phyloP scores from a whole-genome alignment of 192 early-diverging fungal species.

The Podila horticola region DNA sequence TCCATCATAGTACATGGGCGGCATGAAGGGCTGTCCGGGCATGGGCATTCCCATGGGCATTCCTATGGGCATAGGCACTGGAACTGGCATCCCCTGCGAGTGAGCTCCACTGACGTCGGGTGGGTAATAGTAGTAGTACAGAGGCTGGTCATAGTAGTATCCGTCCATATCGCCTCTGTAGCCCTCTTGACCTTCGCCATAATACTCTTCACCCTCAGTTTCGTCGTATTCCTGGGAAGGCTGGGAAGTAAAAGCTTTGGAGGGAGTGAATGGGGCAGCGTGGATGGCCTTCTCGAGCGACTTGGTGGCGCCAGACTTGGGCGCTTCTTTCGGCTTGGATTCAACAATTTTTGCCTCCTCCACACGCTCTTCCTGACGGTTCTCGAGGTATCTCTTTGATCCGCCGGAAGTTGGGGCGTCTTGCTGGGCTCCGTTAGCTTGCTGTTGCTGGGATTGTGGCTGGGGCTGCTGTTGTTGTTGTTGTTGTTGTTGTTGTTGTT shows the following conservation, averaged over 20 bases:
- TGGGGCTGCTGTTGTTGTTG: neutral
- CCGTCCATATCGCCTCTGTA: constrained; percentile 12
- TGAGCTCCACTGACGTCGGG: constrained; percentile 1
- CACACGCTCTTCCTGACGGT: neutral
- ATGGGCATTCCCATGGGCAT: constrained; percentile 29
- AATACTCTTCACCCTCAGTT: constrained; percentile 26
- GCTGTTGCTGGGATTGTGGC: neutral
- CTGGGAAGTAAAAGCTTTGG: constrained; percentile 4
- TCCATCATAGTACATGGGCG: constrained; percentile 6
- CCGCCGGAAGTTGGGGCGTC: neutral
- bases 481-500: constrained; percentile 1
- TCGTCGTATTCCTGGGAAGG: neutral
- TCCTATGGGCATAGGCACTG: constrained; percentile 31
- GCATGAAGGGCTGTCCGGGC: constrained; percentile 25
- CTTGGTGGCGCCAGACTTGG: constrained; percentile 7
- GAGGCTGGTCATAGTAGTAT: constrained; percentile 47
- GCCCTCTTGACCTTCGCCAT: constrained; percentile 3
- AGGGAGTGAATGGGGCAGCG: constrained; percentile 43
- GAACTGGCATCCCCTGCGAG: constrained; percentile 20
- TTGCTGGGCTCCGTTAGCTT: neutral
- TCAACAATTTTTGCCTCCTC: neutral
- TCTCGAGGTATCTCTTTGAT: constrained; percentile 9
- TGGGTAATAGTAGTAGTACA: constrained; percentile 50
- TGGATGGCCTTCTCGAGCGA: constrained; percentile 36
- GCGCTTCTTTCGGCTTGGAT: neutral